A percentile compares a stretch with the other conserved stretches of the same genome.
These are phyloP conservation scores for Pythium rhizo-oryzae DNA, from an alignment of 352 stramenopile species.

Conservation along the genomic window DNA sequence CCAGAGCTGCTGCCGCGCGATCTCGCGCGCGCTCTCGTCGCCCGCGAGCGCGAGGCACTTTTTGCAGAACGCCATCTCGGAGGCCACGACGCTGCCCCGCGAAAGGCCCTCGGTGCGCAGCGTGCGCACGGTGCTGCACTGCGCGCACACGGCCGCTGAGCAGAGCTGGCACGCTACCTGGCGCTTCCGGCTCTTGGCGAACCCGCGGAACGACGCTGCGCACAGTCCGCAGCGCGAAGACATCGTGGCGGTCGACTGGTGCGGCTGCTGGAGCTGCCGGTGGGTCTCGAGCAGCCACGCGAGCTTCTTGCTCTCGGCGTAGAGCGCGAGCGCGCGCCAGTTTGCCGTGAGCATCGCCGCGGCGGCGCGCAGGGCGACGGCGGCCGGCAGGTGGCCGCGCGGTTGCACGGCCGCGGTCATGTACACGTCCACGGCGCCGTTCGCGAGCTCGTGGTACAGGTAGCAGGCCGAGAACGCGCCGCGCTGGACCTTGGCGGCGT, in stretches of 20 bases:
- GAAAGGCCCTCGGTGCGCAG: slow-evolving; percentile 23
- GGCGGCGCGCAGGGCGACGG: slow-evolving; percentile 15
- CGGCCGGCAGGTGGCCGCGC: slow-evolving; percentile 21
- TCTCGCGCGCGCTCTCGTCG: slow-evolving; percentile 58
- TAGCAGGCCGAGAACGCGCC: slow-evolving; percentile 27
- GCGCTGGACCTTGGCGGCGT: slow-evolving; percentile 18
- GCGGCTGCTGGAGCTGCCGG: slow-evolving; percentile 23
- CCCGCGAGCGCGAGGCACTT: slow-evolving; percentile 55
- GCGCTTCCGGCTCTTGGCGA: slow-evolving; percentile 23
- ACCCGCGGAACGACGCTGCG: slow-evolving; percentile 29
- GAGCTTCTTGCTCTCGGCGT: slow-evolving; percentile 35
- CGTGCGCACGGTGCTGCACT: slow-evolving; percentile 29
- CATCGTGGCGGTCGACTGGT: neutral
- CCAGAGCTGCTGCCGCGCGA: slow-evolving; percentile 63
- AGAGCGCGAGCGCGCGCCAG: slow-evolving; percentile 25
- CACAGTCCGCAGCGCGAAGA: slow-evolving; percentile 27
- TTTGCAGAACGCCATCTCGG: slow-evolving; percentile 66
- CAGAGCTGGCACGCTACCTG: slow-evolving; percentile 29
- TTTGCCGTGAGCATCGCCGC: slow-evolving; percentile 20
- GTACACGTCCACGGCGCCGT: slow-evolving; percentile 32
- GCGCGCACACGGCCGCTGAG: slow-evolving; percentile 20
- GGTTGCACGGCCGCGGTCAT: slow-evolving; percentile 32
- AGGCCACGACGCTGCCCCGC: slow-evolving; percentile 31
- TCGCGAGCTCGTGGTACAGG: slow-evolving; percentile 30
- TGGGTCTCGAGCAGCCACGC: slow-evolving; percentile 35